Percentiles rank a stretch among this genome's conserved stretches.
phyloP scores from a whole-genome alignment of 768 basidiomycete species.

The Leccinellum albellum region DNA sequence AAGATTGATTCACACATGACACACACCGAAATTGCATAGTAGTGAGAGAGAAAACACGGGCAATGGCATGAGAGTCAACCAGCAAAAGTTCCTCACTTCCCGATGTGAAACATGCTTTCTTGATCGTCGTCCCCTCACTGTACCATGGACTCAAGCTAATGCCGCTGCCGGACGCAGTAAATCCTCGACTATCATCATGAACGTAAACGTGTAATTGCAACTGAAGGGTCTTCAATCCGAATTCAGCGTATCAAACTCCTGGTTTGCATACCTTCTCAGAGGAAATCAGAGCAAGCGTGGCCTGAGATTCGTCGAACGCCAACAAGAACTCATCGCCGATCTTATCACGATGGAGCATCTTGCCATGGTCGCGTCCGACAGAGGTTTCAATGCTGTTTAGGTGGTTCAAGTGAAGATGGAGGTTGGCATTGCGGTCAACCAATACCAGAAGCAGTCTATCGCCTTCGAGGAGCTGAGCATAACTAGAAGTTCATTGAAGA shows the following conservation, averaged over 20 bases:
- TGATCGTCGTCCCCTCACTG: constrained; percentile 30
- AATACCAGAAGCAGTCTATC: constrained; percentile 40
- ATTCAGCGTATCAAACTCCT: neutral
- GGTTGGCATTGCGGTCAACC: constrained; percentile 28
- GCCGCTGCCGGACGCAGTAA: constrained; percentile 41
- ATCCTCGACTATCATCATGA: constrained; percentile 44
- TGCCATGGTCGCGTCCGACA: constrained; percentile 30
- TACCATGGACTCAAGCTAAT: constrained; percentile 49
- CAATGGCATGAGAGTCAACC: constrained; percentile 42
- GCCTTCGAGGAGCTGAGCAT: constrained; percentile 40
- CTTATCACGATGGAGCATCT: constrained; percentile 41
- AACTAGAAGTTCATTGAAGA: constrained; percentile 16
- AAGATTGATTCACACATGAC: neutral
- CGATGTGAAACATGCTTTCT: constrained; percentile 41
- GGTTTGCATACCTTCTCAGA: constrained; percentile 36
- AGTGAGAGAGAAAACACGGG: constrained; percentile 50
- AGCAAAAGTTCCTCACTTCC: constrained; percentile 54
- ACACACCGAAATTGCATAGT: constrained; percentile 53
- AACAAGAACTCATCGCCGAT: constrained; percentile 44
- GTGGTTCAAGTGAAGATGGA: constrained; percentile 38
- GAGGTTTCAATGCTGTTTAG: constrained; percentile 33
- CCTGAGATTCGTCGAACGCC: constrained; percentile 50
- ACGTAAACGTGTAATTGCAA: constrained; percentile 43
- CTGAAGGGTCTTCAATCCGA: constrained; percentile 17
- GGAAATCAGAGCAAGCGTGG: constrained; percentile 45